A percentile compares a stretch with the other conserved stretches of the same genome.
Evolutionary conservation across 1,284 basidiomycete genomes (phyloP).

Genomic region (Blastosporella zonata): DNA sequence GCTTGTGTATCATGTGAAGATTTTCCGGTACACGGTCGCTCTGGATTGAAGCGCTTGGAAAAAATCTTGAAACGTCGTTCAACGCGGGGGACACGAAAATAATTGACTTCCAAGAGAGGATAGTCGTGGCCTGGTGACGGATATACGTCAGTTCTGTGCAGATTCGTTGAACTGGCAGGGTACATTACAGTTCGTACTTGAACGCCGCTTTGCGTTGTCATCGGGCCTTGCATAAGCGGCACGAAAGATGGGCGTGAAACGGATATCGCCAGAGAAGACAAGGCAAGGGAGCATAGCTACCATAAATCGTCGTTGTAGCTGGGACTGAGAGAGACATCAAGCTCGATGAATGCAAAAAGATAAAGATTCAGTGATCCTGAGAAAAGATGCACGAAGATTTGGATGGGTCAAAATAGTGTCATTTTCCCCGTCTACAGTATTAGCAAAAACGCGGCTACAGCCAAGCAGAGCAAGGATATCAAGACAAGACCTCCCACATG

Average conservation of each 20-base stretch:
- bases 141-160: no score
- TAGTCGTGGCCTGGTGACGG: no score
- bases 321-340: no score
- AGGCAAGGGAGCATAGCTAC: no score
- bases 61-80: no score
- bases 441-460: background rate
- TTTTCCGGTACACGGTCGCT: no score
- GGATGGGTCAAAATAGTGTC: conserved; percentile 23
- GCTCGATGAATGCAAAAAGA: no score
- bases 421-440: background rate
- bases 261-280: background rate
- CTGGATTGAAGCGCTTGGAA: background rate
- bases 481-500: background rate
- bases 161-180: background rate
- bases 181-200: background rate
- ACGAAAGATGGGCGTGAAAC: background rate
- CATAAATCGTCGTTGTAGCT: no score
- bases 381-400: conserved; percentile 23
- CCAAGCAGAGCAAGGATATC: background rate
- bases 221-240: background rate
- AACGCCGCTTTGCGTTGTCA: background rate
- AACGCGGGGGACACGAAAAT: no score
- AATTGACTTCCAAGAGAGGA: no score
- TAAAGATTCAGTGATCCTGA: no score
- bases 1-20: background rate